These are phyloP conservation scores for Hysterium pulicare DNA, from an alignment of 2,329 filamentous ascomycete species.

Conservation along the genomic window DNA sequence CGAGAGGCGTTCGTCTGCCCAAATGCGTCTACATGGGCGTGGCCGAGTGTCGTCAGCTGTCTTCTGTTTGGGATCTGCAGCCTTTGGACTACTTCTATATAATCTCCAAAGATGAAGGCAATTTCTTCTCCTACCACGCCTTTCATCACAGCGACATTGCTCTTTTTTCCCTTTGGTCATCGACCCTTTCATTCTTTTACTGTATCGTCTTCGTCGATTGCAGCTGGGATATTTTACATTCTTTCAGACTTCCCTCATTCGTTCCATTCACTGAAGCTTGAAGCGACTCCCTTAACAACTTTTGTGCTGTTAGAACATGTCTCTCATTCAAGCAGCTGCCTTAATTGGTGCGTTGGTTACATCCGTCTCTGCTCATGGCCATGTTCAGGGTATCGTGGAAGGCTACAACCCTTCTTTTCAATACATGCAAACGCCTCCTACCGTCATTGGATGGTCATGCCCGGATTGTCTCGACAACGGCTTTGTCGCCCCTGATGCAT, in stretches of 20 bases:
- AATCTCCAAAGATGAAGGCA: background rate
- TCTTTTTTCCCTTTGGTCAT: background rate
- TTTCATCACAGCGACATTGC: background rate
- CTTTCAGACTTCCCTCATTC: conserved; percentile 16
- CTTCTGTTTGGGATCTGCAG: background rate
- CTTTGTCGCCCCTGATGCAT: conserved; percentile 49
- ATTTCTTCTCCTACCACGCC: background rate
- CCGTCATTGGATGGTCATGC: conserved; percentile 54
- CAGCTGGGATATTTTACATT: conserved; percentile 20
- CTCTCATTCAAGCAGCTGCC: conserved; percentile 28
- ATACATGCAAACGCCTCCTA: conserved; percentile 30
- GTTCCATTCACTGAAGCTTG: conserved; percentile 7
- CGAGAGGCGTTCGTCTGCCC: background rate
- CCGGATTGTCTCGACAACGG: conserved; percentile 50
- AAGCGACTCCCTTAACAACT: conserved; percentile 2
- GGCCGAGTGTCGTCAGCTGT: background rate
- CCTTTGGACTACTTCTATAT: background rate
- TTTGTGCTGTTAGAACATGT: conserved; percentile 15
- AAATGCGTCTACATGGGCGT: background rate
- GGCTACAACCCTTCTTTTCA: conserved; percentile 44
- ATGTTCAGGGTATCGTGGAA: conserved; percentile 42
- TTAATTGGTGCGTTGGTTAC: conserved; percentile 33
- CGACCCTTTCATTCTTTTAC: conserved; percentile 19
- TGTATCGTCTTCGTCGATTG: conserved; percentile 21
- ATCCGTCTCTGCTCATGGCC: conserved; percentile 45